A percentile compares a stretch with the other conserved stretches of the same genome.
phyloP scores from a whole-genome alignment of 352 stramenopile species.

The Globisporangium splendens region DNA sequence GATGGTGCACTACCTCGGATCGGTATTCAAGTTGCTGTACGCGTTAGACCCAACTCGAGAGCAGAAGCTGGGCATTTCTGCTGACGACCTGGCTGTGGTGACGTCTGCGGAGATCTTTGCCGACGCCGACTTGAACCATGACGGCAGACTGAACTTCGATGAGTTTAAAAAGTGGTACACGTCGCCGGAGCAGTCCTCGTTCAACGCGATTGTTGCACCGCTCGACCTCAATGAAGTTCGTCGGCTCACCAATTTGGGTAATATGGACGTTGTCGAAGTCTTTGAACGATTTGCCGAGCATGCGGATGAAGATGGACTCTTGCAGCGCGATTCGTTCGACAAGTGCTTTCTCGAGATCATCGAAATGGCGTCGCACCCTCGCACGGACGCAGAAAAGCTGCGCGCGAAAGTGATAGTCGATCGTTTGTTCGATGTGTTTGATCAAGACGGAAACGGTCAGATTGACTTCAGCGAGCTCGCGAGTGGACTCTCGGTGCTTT shows the following conservation, averaged over 20 bases:
- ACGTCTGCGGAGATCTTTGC: slow-evolving; percentile 84
- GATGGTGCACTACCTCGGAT: slow-evolving; percentile 84
- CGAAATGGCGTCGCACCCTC: slow-evolving; percentile 55
- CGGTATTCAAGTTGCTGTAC: slow-evolving; percentile 81
- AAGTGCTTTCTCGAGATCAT: slow-evolving; percentile 72
- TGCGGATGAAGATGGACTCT: slow-evolving; percentile 50
- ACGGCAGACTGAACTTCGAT: slow-evolving; percentile 80
- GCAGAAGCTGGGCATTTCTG: slow-evolving; percentile 52
- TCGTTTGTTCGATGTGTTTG: slow-evolving; percentile 80
- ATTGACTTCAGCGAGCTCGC: slow-evolving; percentile 88
- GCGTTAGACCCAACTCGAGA: slow-evolving; percentile 59
- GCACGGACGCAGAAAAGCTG: slow-evolving; percentile 60
- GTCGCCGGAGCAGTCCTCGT: slow-evolving; percentile 57
- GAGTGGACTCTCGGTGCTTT: slow-evolving; percentile 80
- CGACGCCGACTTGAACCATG: slow-evolving; percentile 80
- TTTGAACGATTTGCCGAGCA: slow-evolving; percentile 83
- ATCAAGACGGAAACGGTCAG: slow-evolving; percentile 66
- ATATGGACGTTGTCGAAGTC: slow-evolving; percentile 79
- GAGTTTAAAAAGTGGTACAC: slow-evolving; percentile 87
- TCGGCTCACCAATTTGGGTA: slow-evolving; percentile 77
- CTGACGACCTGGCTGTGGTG: slow-evolving; percentile 55
- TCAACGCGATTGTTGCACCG: slow-evolving; percentile 69
- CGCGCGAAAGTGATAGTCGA: slow-evolving; percentile 67
- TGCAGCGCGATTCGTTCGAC: slow-evolving; percentile 68
- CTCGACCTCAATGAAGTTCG: slow-evolving; percentile 81